Evolutionary conservation across 768 basidiomycete species (phyloP).

Genomic region (Trametes gibbosa): DNA sequence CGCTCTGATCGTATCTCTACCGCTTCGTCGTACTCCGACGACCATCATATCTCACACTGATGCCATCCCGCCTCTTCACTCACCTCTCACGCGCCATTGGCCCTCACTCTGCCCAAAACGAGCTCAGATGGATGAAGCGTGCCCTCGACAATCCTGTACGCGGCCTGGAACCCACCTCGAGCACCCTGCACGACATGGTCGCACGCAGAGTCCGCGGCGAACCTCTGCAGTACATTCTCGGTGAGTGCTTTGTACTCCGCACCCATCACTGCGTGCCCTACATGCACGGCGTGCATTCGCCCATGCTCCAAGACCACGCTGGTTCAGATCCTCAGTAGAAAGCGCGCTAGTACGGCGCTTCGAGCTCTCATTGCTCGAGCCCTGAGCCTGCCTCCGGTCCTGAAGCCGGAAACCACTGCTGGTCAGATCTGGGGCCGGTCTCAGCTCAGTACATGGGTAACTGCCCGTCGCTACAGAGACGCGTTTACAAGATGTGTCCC

Average conservation of each 20-base stretch:
- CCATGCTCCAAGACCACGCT: too few species aligned
- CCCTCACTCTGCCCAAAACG: conserved; percentile 34
- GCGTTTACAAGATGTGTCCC: too few species aligned
- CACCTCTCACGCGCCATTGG: conserved; percentile 36
- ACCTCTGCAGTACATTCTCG: conserved; percentile 90
- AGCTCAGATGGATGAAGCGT: conserved; percentile 50
- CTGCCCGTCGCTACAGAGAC: too few species aligned
- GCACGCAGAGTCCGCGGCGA: conserved; percentile 62
- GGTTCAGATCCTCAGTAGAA: too few species aligned
- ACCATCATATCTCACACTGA: background rate
- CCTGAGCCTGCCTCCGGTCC: too few species aligned
- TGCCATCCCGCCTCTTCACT: conserved; percentile 18
- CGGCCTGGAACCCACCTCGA: background rate
- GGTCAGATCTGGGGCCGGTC: too few species aligned
- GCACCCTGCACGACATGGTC: conserved; percentile 47
- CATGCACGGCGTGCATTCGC: too few species aligned
- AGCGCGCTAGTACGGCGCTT: too few species aligned
- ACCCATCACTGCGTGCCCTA: background rate
- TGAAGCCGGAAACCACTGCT: too few species aligned
- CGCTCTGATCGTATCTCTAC: background rate
- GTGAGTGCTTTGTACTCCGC: conserved; percentile 38
- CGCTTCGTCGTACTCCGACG: too few species aligned
- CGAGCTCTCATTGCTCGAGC: too few species aligned
- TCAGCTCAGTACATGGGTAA: too few species aligned
- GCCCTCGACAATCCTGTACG: conserved; percentile 19